phyloP scores from a whole-genome alignment of 192 early-diverging fungal species.

The Coemansia sp. region DNA sequence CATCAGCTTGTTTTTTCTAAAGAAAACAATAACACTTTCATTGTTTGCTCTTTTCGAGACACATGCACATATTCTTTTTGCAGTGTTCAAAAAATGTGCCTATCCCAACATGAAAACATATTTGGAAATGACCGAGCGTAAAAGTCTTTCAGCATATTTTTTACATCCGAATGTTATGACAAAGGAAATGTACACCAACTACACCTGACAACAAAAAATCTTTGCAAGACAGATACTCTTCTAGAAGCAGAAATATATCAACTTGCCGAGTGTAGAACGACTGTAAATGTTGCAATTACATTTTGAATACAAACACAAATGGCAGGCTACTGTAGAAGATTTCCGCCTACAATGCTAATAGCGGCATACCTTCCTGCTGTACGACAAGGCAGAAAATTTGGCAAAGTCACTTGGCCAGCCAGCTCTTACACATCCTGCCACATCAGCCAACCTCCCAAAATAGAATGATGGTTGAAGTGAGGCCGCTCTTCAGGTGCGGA shows the following conservation, averaged over 20 bases:
- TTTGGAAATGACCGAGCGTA: background rate
- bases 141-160: background rate
- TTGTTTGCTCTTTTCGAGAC: background rate
- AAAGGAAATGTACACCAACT: background rate
- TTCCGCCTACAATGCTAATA: too few species aligned
- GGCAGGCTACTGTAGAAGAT: too few species aligned
- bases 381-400: too few species aligned
- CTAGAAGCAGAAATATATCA: too few species aligned
- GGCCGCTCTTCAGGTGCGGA: background rate
- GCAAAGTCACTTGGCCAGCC: too few species aligned
- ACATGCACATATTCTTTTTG: background rate
- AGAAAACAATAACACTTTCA: background rate
- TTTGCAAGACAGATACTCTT: background rate
- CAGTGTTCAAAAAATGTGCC: background rate
- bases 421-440: background rate
- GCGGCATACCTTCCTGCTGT: too few species aligned
- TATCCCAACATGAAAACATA: background rate
- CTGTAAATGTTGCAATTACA: too few species aligned
- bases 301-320: too few species aligned
- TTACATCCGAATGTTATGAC: background rate
- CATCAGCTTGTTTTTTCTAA: background rate
- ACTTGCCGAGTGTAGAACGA: too few species aligned
- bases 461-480: conserved; percentile 1
- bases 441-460: conserved; percentile 5
- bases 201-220: background rate